Evolutionary conservation across 1,284 basidiomycete genomes (phyloP).

Genomic region (Heterobasidion annosum): DNA sequence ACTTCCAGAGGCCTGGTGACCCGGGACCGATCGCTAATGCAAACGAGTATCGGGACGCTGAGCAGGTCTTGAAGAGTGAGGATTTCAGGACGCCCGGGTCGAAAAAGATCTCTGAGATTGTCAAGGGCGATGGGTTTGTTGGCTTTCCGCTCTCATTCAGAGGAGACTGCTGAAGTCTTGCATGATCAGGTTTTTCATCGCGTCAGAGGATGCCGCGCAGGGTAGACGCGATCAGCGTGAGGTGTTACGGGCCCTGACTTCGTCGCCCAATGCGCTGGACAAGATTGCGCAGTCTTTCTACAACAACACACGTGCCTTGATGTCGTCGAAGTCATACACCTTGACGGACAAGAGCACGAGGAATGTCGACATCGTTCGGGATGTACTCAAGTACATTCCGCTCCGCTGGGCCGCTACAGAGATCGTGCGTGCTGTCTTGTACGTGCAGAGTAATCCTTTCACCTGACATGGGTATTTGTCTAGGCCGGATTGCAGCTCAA

Average conservation of each 20-base stretch:
- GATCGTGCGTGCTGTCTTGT: conserved; percentile 36
- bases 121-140: conserved; percentile 49
- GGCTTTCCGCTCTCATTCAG: not conserved
- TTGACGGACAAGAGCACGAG: conserved; percentile 39
- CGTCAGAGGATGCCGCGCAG: conserved; percentile 29
- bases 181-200: conserved; percentile 43
- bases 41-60: conserved; percentile 41
- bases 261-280: conserved; percentile 34
- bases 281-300: conserved; percentile 53
- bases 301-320: conserved; percentile 46
- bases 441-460: not conserved
- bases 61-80: conserved; percentile 39
- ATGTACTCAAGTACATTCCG: conserved; percentile 61
- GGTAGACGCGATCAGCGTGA: conserved; percentile 37
- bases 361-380: conserved; percentile 60
- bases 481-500: conserved; percentile 73
- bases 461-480: not conserved
- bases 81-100: conserved; percentile 42
- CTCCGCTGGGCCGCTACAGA: conserved; percentile 61
- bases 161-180: not conserved
- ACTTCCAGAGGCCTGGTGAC: conserved; percentile 34
- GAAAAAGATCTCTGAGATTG: conserved; percentile 37
- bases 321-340: conserved; percentile 41
- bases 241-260: conserved; percentile 37
- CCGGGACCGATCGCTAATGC: conserved; percentile 22